phyloP scores from a whole-genome alignment of 192 early-diverging fungal genomes.

The Coemansia sp. region DNA sequence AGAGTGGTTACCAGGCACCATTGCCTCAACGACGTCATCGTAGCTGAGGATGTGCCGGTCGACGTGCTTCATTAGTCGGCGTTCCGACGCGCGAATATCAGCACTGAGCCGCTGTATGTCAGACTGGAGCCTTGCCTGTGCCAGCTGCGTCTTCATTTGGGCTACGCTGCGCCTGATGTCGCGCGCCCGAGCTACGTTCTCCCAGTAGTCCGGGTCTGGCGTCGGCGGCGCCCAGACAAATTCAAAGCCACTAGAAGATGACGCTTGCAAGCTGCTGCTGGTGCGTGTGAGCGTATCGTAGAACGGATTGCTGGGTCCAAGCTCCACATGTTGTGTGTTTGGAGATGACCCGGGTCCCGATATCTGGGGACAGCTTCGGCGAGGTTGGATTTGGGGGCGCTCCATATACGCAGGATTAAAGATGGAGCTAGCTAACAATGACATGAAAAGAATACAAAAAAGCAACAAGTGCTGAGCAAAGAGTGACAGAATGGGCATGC shows the following conservation, averaged over 20 bases:
- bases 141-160: constrained; percentile 19
- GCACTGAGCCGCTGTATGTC: constrained; percentile 13
- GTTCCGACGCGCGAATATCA: constrained; percentile 34
- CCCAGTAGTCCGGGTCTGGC: constrained; percentile 50
- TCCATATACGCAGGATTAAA: constrained; percentile 2
- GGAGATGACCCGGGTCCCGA: background rate
- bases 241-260: background rate
- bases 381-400: background rate
- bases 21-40: constrained; percentile 34
- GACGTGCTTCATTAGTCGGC: constrained; percentile 39
- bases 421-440: background rate
- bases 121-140: background rate
- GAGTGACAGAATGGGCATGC: background rate
- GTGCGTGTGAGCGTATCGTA: constrained; percentile 17
- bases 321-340: background rate
- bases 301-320: constrained; percentile 10
- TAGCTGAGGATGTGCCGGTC: constrained; percentile 50
- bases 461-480: background rate
- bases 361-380: background rate
- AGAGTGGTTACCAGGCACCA: background rate
- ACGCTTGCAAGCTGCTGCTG: constrained; percentile 2
- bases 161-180: constrained; percentile 29
- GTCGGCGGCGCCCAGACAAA: constrained; percentile 50
- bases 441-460: background rate
- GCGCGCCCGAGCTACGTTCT: constrained; percentile 45